Conservation (phyloP, 1,284 basidiomycete species). For the Irpex lacteus region DNA sequence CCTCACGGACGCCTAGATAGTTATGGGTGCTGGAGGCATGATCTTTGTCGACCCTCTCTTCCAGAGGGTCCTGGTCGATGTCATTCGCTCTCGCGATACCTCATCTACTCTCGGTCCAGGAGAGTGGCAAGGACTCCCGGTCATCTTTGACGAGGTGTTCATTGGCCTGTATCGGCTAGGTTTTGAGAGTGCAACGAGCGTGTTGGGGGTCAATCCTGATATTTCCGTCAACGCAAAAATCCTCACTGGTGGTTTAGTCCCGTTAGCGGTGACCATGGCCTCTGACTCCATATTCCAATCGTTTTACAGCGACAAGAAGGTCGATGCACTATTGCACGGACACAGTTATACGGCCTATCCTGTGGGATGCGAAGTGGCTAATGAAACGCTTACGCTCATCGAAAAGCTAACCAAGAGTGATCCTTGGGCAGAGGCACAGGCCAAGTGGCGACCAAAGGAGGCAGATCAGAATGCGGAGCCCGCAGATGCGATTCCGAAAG, state of each 20-base stretch:
- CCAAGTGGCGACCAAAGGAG: conserved; percentile 39
- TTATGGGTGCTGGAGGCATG: conserved; percentile 98
- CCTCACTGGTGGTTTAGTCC: conserved; percentile 90
- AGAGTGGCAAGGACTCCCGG: conserved; percentile 76
- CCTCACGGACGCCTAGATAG: conserved; percentile 35
- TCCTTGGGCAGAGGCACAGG: conserved; percentile 54
- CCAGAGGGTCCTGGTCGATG: conserved; percentile 85
- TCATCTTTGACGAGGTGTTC: conserved; percentile 98
- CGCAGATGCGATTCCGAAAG: conserved; percentile 17
- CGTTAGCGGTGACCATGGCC: conserved; percentile 85
- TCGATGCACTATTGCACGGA: conserved; percentile 88
- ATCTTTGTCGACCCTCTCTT: conserved; percentile 97
- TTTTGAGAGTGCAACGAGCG: conserved; percentile 56
- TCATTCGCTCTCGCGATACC: conserved; percentile 54
- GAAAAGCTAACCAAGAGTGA: conserved; percentile 45
- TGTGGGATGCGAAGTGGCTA: conserved; percentile 89
- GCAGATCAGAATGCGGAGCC: background rate
- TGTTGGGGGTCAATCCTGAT: conserved; percentile 78
- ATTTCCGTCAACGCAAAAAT: conserved; percentile 94
- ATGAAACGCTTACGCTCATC: conserved; percentile 72
- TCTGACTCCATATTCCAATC: conserved; percentile 76
- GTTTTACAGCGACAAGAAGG: conserved; percentile 77
- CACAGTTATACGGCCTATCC: conserved; percentile 95
- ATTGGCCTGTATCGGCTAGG: conserved; percentile 89
- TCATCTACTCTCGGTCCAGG: conserved; percentile 18